Percentiles rank a stretch among this genome's conserved stretches.
Evolutionary conservation across 306 rosid species (phyloP).

Genomic region (Prunus mira): DNA sequence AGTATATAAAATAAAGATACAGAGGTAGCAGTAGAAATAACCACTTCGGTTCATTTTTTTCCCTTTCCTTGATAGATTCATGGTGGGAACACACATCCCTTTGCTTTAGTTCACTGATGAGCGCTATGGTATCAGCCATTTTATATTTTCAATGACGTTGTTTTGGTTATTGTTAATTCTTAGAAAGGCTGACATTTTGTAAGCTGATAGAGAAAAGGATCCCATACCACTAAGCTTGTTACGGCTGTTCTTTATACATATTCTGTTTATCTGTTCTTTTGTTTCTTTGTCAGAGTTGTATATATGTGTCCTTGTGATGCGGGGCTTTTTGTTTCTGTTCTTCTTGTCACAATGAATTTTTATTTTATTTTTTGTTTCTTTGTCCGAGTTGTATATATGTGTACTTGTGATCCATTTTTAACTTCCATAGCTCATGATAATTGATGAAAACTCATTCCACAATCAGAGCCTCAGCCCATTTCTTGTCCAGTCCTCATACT

Average conservation of each 20-base stretch:
- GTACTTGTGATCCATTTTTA: too few species aligned
- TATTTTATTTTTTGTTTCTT: too few species aligned
- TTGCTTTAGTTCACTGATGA: not conserved
- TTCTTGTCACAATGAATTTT: not conserved
- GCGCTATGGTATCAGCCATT: not conserved
- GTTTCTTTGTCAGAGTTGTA: not conserved
- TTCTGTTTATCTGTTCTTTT: not conserved
- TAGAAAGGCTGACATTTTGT: not conserved
- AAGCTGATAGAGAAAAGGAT: not conserved
- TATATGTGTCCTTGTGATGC: not conserved
- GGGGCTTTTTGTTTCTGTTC: not conserved
- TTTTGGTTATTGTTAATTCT: not conserved
- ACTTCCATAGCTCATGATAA: too few species aligned
- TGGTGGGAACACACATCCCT: not conserved
- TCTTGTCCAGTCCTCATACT: too few species aligned
- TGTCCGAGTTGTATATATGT: too few species aligned
- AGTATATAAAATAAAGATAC: constrained; percentile 22
- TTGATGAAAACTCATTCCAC: too few species aligned
- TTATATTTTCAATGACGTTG: not conserved
- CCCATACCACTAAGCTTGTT: not conserved
- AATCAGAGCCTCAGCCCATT: too few species aligned
- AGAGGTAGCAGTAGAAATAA: constrained; percentile 23
- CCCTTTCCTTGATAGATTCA: not conserved
- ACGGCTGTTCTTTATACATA: not conserved
- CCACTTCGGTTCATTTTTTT: not conserved